Evolutionary conservation across 116 monocot species (phyloP).

Genomic region (Papilionanthe hybrid): DNA sequence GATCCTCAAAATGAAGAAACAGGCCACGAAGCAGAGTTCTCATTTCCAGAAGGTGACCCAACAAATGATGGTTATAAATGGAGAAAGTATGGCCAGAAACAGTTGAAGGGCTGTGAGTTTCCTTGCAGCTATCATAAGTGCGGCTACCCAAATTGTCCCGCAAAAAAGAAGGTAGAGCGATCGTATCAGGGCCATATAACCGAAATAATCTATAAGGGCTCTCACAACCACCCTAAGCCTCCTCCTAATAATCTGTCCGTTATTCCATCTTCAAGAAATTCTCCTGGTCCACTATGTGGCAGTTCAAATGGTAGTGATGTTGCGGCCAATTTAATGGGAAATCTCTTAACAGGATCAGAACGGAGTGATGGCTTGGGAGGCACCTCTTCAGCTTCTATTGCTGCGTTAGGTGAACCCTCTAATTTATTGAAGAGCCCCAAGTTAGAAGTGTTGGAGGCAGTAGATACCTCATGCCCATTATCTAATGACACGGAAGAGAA

Average conservation of each 20-base stretch:
- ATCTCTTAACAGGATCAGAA: constrained; percentile 7
- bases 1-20: constrained; percentile 29
- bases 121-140: constrained; percentile 69
- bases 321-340: constrained; percentile 14
- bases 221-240: constrained; percentile 58
- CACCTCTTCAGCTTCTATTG: constrained; percentile 22
- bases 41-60: constrained; percentile 24
- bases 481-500: constrained; percentile 61
- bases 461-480: constrained; percentile 40
- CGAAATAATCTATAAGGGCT: constrained; percentile 72
- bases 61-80: constrained; percentile 64
- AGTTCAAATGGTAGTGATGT: constrained; percentile 13
- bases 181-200: constrained; percentile 57
- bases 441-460: constrained; percentile 15
- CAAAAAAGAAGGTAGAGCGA: constrained; percentile 64
- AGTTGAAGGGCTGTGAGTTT: constrained; percentile 55
- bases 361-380: constrained; percentile 20
- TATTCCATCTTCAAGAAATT: constrained; percentile 12
- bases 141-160: constrained; percentile 38
- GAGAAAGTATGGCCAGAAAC: constrained; percentile 70
- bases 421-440: no score
- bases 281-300: constrained; percentile 22
- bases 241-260: constrained; percentile 23
- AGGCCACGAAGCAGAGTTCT: constrained; percentile 35
- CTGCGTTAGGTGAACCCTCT: constrained; percentile 34